These are phyloP conservation scores for Aspergillus homomorphus DNA, from an alignment of 495 filamentous ascomycete species.

Conservation along the genomic window DNA sequence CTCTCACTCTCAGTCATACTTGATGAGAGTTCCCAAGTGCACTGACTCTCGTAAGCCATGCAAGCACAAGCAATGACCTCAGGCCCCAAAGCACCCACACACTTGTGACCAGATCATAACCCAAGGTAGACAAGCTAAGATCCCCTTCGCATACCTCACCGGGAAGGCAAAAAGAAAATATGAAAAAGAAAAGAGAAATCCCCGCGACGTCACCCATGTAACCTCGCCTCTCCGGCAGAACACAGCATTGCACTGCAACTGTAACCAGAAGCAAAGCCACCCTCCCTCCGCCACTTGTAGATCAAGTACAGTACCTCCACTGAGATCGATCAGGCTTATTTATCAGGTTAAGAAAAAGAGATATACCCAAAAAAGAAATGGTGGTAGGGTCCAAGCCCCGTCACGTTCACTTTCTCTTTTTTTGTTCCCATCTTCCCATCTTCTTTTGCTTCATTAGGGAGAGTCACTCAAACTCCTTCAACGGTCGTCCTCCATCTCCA, in stretches of 20 bases:
- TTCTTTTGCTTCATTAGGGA: too few species aligned
- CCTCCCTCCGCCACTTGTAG: background rate
- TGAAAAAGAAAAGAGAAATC: conserved; percentile 6
- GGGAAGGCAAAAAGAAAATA: background rate
- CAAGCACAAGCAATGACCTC: background rate
- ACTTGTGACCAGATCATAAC: background rate
- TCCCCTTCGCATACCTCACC: too few species aligned
- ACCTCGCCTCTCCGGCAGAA: background rate
- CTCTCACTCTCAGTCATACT: too few species aligned
- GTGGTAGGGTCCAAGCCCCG: too few species aligned
- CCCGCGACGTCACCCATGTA: conserved; percentile 16
- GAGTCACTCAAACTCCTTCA: background rate
- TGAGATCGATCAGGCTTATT: too few species aligned
- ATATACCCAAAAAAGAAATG: too few species aligned
- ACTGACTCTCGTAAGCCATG: background rate
- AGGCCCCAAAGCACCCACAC: background rate
- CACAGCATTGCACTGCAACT: conserved; percentile 1
- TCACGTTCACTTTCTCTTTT: too few species aligned
- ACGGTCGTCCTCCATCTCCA: background rate
- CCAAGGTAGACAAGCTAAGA: background rate
- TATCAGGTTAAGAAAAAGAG: too few species aligned
- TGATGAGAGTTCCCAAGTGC: background rate
- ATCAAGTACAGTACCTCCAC: background rate
- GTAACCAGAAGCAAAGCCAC: conserved; percentile 1
- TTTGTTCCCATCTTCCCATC: too few species aligned